Conservation (phyloP, 2,329 filamentous ascomycete species). For the Coleophoma eucalyptorum region DNA sequence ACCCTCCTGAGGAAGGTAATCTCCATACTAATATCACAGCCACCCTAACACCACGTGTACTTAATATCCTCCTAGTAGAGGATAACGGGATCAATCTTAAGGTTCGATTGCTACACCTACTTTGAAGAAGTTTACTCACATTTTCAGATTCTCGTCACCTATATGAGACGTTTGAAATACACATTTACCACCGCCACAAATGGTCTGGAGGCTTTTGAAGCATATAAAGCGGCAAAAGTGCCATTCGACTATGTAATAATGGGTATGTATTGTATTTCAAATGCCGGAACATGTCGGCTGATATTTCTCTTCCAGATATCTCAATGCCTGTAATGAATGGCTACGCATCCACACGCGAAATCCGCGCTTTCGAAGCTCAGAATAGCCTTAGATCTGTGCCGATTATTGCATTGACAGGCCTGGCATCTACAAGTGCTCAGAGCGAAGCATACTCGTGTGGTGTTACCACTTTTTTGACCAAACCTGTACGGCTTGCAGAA, state of each 20-base stretch:
- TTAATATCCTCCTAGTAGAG: background rate
- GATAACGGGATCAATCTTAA: slow-evolving; percentile 2
- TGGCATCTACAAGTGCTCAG: slow-evolving; percentile 40
- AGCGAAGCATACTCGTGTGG: slow-evolving; percentile 44
- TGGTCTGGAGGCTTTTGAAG: background rate
- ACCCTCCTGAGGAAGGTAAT: too few species aligned
- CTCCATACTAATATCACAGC: too few species aligned
- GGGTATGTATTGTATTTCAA: background rate
- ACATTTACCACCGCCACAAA: background rate
- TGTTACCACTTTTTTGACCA: slow-evolving; percentile 46
- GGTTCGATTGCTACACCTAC: background rate
- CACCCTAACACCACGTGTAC: too few species aligned
- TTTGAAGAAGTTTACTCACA: background rate
- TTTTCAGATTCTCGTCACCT: background rate
- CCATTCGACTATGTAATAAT: background rate
- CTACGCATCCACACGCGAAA: slow-evolving; percentile 37
- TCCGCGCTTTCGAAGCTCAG: slow-evolving; percentile 36
- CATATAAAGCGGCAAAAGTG: background rate
- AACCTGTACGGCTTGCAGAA: slow-evolving; percentile 30
- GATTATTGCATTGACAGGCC: slow-evolving; percentile 19
- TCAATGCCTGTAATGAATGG: slow-evolving; percentile 50
- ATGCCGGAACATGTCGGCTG: slow-evolving; percentile 22
- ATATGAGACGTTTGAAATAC: background rate
- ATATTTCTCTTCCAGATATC: slow-evolving; percentile 33
- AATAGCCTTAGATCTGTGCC: slow-evolving; percentile 12